A percentile compares a stretch with the other conserved stretches of the same genome.
Conservation (phyloP, 1,284 basidiomycete species). For the Malassezia pachydermatis region DNA sequence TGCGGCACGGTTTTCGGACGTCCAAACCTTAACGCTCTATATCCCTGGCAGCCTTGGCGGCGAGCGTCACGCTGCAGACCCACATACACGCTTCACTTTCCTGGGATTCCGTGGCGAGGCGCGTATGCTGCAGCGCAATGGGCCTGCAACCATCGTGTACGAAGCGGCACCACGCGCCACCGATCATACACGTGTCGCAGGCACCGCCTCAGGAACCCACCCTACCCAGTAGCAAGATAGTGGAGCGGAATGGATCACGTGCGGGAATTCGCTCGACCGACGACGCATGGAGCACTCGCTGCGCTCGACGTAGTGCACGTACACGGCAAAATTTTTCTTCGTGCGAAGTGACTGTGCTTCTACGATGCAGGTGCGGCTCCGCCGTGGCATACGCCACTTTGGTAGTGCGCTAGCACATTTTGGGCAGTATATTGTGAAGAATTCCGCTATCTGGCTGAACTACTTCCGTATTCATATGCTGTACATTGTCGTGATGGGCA, state of each 20-base stretch:
- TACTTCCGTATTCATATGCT: constrained; percentile 52
- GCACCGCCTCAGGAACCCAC: constrained; percentile 21
- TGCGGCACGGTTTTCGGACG: constrained; percentile 37
- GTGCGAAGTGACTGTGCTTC: too few relatives aligned
- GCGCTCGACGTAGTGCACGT: too few relatives aligned
- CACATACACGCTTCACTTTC: constrained; percentile 28
- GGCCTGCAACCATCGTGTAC: constrained; percentile 40
- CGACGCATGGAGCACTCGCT: not conserved
- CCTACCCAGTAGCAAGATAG: constrained; percentile 1
- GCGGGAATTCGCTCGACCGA: too few relatives aligned
- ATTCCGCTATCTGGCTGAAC: constrained; percentile 19
- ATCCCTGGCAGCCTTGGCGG: constrained; percentile 24
- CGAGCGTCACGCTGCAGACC: constrained; percentile 12
- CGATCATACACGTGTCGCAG: constrained; percentile 30
- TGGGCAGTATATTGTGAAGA: too few relatives aligned
- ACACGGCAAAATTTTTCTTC: too few relatives aligned
- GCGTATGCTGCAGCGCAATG: constrained; percentile 4
- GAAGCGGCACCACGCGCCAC: constrained; percentile 40
- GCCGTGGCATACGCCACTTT: too few relatives aligned
- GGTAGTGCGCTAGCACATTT: too few relatives aligned
- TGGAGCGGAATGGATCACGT: not conserved
- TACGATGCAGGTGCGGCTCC: too few relatives aligned
- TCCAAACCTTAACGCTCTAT: constrained; percentile 34
- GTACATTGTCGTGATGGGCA: constrained; percentile 63
- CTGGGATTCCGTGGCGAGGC: constrained; percentile 38